Conservation (phyloP, 371 early-diverging fungal species). For the Umbelopsis sp. region DNA sequence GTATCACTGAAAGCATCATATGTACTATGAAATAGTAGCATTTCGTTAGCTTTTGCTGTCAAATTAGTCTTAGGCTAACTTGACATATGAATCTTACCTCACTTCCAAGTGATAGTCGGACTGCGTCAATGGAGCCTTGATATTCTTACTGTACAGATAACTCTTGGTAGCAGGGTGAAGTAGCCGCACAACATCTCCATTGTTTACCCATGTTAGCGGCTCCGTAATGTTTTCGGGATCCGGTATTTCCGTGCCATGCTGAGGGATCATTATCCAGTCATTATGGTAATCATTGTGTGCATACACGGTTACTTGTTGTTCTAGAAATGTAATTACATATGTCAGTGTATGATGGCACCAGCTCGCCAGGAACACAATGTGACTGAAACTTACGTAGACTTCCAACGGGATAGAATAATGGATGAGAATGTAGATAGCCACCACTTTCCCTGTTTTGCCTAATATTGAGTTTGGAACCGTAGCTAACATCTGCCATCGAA, state of each 20-base stretch:
- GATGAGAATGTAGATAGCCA: conserved; percentile 93
- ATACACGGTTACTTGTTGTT: conserved; percentile 96
- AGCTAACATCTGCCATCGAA: conserved; percentile 66
- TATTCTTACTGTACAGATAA: conserved; percentile 75
- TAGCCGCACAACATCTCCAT: conserved; percentile 70
- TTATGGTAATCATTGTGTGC: conserved; percentile 88
- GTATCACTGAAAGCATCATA: conserved; percentile 67
- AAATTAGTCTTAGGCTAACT: not conserved
- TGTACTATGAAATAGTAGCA: conserved; percentile 70
- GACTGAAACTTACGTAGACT: conserved; percentile 62
- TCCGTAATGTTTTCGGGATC: conserved; percentile 22
- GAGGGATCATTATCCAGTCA: conserved; percentile 62
- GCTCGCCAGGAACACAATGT: not conserved
- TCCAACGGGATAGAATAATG: conserved; percentile 78
- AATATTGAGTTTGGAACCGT: conserved; percentile 77
- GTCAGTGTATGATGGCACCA: too few species aligned
- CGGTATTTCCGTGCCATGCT: conserved; percentile 27
- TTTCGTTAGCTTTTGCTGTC: not conserved
- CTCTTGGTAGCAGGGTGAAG: conserved; percentile 63
- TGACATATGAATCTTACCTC: conserved; percentile 38
- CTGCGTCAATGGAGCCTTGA: conserved; percentile 78
- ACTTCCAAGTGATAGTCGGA: conserved; percentile 80
- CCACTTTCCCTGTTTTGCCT: conserved; percentile 74
- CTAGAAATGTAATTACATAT: conserved; percentile 27
- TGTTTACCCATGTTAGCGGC: conserved; percentile 58